Conservation (phyloP, 2,329 filamentous ascomycete genomes). For the Lasiodiplodia gonubiensis region DNA sequence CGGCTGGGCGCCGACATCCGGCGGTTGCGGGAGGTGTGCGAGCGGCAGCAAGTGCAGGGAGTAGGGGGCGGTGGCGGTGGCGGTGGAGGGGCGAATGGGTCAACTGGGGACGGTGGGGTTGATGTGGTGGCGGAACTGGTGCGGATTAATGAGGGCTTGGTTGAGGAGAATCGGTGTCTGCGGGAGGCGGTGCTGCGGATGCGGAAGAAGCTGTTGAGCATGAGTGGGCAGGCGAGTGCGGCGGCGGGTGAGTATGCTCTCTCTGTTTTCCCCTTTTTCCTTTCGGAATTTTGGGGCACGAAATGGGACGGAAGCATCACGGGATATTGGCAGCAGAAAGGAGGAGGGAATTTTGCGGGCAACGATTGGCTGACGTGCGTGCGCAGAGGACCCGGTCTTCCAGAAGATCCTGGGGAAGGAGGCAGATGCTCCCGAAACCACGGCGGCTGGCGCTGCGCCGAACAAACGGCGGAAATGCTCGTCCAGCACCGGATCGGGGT, state of each 20-base stretch:
- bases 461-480: conserved; percentile 14
- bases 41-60: neutral
- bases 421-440: neutral
- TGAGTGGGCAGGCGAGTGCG: conserved; percentile 15
- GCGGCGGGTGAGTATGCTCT: conserved; percentile 21
- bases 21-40: conserved; percentile 2
- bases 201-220: conserved; percentile 22
- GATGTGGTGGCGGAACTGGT: neutral
- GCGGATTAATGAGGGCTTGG: conserved; percentile 1
- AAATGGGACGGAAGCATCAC: no score
- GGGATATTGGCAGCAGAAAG: no score
- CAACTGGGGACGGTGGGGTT: neutral
- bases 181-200: conserved; percentile 17
- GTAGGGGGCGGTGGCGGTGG: neutral
- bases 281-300: no score
- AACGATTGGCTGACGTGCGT: neutral
- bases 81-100: neutral
- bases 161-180: conserved; percentile 22
- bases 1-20: neutral
- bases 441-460: neutral
- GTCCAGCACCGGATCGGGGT: neutral
- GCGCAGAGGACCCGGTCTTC: conserved; percentile 19
- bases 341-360: neutral
- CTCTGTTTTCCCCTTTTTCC: neutral
- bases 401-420: conserved; percentile 22